Conservation (phyloP, 2,329 filamentous ascomycete species). For the Hypoxylon sp. region DNA sequence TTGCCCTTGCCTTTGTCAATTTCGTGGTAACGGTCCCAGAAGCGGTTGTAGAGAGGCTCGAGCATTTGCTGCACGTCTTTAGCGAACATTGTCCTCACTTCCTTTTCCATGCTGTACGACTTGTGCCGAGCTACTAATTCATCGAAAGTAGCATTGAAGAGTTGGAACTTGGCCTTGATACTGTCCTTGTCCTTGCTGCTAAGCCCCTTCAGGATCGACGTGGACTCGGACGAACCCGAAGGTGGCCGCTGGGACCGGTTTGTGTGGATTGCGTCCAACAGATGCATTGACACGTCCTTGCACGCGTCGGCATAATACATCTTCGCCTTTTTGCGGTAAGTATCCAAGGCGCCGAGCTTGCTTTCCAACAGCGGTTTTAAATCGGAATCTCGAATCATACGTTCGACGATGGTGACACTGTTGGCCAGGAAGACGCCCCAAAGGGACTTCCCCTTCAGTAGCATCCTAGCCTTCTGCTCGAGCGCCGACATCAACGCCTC, state of each 20-base stretch:
- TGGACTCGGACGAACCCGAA: constrained; percentile 83
- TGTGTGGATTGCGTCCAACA: constrained; percentile 94
- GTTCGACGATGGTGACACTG: constrained; percentile 85
- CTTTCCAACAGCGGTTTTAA: constrained; percentile 79
- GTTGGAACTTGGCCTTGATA: constrained; percentile 95
- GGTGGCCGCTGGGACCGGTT: constrained; percentile 80
- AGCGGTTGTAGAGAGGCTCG: constrained; percentile 93
- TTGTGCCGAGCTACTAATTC: constrained; percentile 89
- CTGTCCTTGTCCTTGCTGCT: constrained; percentile 93
- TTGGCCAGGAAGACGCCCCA: constrained; percentile 94
- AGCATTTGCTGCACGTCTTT: constrained; percentile 92
- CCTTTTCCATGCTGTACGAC: constrained; percentile 87
- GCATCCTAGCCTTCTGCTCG: constrained; percentile 78
- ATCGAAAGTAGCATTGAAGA: constrained; percentile 92
- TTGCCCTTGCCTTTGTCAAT: constrained; percentile 98
- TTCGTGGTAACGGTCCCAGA: constrained; percentile 98
- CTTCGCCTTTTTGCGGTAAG: constrained; percentile 89
- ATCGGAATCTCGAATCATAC: constrained; percentile 86
- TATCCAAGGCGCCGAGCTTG: constrained; percentile 78
- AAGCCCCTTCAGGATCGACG: constrained; percentile 85
- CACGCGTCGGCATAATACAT: constrained; percentile 87
- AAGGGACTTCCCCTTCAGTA: constrained; percentile 83
- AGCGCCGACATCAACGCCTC: constrained; percentile 83
- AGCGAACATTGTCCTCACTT: constrained; percentile 84
- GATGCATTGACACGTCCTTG: constrained; percentile 86